Evolutionary conservation across 2,329 filamentous ascomycete genomes (phyloP), one percentile per base, ranked within the genome.

Genomic region (Trichoderma atroviride): DNA sequence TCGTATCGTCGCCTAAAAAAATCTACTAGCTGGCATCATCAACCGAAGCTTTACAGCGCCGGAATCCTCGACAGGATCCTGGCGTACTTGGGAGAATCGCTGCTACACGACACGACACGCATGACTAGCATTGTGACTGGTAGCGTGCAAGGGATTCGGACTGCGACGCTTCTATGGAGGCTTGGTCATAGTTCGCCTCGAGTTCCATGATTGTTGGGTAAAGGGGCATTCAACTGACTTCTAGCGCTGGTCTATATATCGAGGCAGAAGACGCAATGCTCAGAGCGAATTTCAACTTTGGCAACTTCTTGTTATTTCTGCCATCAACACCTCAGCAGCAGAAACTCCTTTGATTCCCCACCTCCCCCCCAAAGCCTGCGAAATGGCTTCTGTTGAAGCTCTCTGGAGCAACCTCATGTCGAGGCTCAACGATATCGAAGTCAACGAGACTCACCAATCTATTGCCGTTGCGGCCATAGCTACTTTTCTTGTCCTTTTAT

Each of bases 401-500:
- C 31, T 60, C 6, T 69, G 59, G 65, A 37, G 31, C 33, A 14
- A 33, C 40, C 13, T 69, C 57, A 29, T 47, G 2, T 29, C n/a
- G 33, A 69, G 40, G 65, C 24, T 75, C 47, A 68, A 72, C 14
- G 67, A 67, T 35, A 35, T 35, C 33, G 33, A 35, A 35, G n/a
- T 75, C 47, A 68, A 72, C 13, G 67, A 66, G 14, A 67, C 73
- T 14, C 74, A 75, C 50, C 71, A 73, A 53, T 74, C 77, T 47
- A 72, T 73, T 31, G 59, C 71, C 14, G 61, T 76, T 35, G 71
- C 74, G 57, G 66, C 74, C 59, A 63, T 77, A 57, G 64, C 71
- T 40, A 74, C 77, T 22, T 35, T 76, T 13, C 50, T 79, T 57
- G 60, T 74, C 27, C 66, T 79, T 7, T 59, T 77, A 35, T 11